Evolutionary conservation across 495 filamentous ascomycete genomes (phyloP).

Genomic region (Haplographium delicatum): DNA sequence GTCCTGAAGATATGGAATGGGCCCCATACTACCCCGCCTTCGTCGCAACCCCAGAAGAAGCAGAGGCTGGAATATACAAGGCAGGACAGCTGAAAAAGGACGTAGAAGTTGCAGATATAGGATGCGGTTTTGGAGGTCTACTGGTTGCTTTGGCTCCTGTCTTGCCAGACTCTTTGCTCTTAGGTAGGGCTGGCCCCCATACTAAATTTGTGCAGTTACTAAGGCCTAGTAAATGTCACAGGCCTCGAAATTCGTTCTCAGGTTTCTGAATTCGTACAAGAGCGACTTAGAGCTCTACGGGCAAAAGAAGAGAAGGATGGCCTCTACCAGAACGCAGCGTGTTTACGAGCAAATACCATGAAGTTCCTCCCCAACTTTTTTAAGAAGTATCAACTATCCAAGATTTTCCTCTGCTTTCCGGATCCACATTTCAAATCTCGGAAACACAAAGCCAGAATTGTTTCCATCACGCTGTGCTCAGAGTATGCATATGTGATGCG

Average conservation of each 20-base stretch:
- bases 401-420: conserved; percentile 96
- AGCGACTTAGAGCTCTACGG: conserved; percentile 77
- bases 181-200: conserved; percentile 50
- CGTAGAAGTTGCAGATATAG: conserved; percentile 94
- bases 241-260: conserved; percentile 86
- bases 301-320: conserved; percentile 51
- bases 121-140: conserved; percentile 91
- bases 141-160: conserved; percentile 78
- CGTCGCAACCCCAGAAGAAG: conserved; percentile 26
- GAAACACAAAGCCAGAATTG: conserved; percentile 94
- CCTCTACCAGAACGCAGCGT: conserved; percentile 78
- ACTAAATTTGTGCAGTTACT: neutral
- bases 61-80: conserved; percentile 25
- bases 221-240: conserved; percentile 14
- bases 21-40: conserved; percentile 75
- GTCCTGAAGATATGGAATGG: conserved; percentile 88
- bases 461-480: conserved; percentile 77
- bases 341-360: conserved; percentile 91
- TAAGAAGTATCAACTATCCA: conserved; percentile 64
- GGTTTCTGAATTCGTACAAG: conserved; percentile 83
- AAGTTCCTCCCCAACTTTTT: conserved; percentile 98
- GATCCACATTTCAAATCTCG: conserved; percentile 97
- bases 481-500: conserved; percentile 89
- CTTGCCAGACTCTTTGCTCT: conserved; percentile 73
- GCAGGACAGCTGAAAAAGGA: conserved; percentile 50